Evolutionary conservation across 1,139 yeast species (phyloP).

Genomic region (Zygosaccharomyces pseudobailii): DNA sequence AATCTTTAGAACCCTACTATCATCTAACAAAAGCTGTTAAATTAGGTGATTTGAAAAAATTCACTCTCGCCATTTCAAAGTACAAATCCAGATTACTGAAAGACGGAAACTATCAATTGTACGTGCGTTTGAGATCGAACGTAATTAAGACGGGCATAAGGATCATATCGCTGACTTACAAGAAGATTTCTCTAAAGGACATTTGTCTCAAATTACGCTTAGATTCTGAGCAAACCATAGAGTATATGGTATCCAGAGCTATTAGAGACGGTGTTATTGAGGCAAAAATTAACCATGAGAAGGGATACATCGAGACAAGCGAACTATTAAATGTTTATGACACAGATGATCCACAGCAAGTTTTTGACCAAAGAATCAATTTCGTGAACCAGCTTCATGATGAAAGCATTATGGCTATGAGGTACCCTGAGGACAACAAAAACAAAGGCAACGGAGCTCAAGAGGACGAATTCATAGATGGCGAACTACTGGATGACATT

Average conservation of each 20-base stretch:
- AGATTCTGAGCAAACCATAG: constrained; percentile 94
- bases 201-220: constrained; percentile 84
- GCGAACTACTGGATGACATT: constrained; percentile 29
- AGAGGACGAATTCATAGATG: constrained; percentile 22
- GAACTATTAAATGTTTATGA: constrained; percentile 85
- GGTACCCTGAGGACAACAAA: constrained; percentile 56
- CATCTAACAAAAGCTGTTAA: constrained; percentile 89
- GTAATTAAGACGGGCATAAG: constrained; percentile 98
- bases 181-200: constrained; percentile 86
- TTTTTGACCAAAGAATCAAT: constrained; percentile 88
- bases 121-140: constrained; percentile 87
- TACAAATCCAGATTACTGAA: constrained; percentile 59
- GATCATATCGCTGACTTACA: constrained; percentile 85
- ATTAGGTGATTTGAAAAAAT: constrained; percentile 80
- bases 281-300: constrained; percentile 86
- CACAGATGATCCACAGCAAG: constrained; percentile 78
- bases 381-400: constrained; percentile 89
- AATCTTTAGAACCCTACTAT: constrained; percentile 72
- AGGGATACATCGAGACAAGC: constrained; percentile 87
- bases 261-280: constrained; percentile 97
- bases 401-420: constrained; percentile 92
- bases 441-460: constrained; percentile 15
- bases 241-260: constrained; percentile 93
- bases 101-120: constrained; percentile 82
- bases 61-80: constrained; percentile 65